Percentiles rank a stretch among this genome's conserved stretches.
Conservation (phyloP, 2,329 filamentous ascomycete genomes). For the Penicillium sp. region DNA sequence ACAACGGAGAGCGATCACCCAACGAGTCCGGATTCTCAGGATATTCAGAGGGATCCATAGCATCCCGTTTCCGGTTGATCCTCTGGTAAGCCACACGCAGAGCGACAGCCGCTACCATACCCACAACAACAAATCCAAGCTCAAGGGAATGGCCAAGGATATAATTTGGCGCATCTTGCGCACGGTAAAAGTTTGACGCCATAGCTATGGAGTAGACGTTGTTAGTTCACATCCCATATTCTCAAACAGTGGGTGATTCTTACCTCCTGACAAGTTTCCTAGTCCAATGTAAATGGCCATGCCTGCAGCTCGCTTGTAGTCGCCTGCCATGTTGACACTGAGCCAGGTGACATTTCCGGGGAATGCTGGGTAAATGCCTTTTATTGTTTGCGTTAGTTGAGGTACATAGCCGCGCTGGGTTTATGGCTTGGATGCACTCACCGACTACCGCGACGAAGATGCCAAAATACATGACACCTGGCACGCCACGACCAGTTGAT, state of each 20-base stretch:
- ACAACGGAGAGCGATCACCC: slow-evolving; percentile 63
- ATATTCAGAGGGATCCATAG: slow-evolving; percentile 44
- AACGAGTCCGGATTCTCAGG: slow-evolving; percentile 55
- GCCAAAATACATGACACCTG: slow-evolving; percentile 49
- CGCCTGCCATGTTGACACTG: slow-evolving; percentile 58
- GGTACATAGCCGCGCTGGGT: neutral
- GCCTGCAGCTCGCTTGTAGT: slow-evolving; percentile 57
- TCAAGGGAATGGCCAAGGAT: slow-evolving; percentile 53
- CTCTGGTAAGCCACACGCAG: slow-evolving; percentile 53
- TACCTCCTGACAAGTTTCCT: slow-evolving; percentile 52
- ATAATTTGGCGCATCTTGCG: slow-evolving; percentile 50
- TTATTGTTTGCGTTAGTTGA: neutral
- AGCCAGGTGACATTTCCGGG: slow-evolving; percentile 56
- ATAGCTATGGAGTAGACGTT: slow-evolving; percentile 50
- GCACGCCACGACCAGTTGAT: slow-evolving; percentile 33
- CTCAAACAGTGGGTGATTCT: neutral
- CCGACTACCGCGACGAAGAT: slow-evolving; percentile 50
- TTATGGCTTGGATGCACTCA: slow-evolving; percentile 16
- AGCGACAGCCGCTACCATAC: slow-evolving; percentile 46
- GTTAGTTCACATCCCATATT: slow-evolving; percentile 2
- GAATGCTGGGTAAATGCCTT: slow-evolving; percentile 48
- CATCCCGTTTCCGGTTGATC: slow-evolving; percentile 60
- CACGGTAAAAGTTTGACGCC: slow-evolving; percentile 69
- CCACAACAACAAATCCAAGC: slow-evolving; percentile 50
- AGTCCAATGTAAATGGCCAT: slow-evolving; percentile 65